Evolutionary conservation across 2,329 filamentous ascomycete species (phyloP), one percentile per base, ranked within the genome.

Genomic region (Alternaria incomplexa): DNA sequence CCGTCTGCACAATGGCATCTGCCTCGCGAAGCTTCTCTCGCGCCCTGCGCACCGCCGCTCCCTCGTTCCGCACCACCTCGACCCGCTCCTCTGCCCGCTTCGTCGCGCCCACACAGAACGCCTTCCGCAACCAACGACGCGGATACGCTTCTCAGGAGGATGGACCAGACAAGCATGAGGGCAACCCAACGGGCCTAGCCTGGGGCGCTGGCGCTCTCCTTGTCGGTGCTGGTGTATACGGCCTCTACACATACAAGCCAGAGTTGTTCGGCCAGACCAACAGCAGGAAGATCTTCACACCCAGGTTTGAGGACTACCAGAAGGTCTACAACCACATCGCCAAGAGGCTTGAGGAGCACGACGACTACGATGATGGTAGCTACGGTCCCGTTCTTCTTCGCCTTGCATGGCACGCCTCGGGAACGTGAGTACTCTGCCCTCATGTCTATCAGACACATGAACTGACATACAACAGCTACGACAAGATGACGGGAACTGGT

Each of bases 321-420:
- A 91, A 92, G 82, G 93, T 98, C 57, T 98, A 98, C 85, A 88
- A 97, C 80, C 90, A 90, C 77, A 89, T 98, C 73, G 94, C 95
- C 58, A 83, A 85, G 77, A 86, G 86, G 64, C 85, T 98, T 58
- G 90, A 96, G 81, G 92, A 97, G 83, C 89, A 97, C 79, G 93
- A 96, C 73, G 91, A 97, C 71, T 98, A 98, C 80, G 95, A 98
- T 77, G 95, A 99, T 81, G 95, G 96, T 72, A 96, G 91, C 84
- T 98, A 96, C 79, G 95, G 93, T 61, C 96, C 95, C 26, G 93
- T 98, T 64, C 85, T 98, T 60, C 83, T 98, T 68, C 89, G 95
- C 75, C 88, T 98, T 71, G 95, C 93, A 65, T 98, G 96, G 95
- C 96, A 98, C 84, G 90, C 91, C 69, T 93, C 90, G 73, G 95